These are phyloP conservation scores for Pythium utonaiense DNA, from an alignment of 352 stramenopile species.

Conservation along the genomic window DNA sequence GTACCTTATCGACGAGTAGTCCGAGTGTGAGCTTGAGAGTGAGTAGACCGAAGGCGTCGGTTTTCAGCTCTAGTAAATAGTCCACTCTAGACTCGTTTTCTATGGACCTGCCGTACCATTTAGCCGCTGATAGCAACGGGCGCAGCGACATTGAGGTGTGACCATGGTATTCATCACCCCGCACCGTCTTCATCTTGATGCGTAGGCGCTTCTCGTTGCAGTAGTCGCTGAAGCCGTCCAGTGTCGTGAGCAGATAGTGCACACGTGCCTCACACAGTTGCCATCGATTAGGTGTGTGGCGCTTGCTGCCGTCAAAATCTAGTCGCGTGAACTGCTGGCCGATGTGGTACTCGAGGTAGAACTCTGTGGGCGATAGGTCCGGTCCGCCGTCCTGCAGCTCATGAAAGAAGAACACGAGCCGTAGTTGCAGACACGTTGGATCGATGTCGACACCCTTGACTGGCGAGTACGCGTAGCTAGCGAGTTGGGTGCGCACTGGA, in stretches of 20 bases:
- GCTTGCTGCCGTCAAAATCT: conserved; percentile 75
- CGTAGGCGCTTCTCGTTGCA: conserved; percentile 59
- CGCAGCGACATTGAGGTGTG: conserved; percentile 53
- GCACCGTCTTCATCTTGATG: conserved; percentile 59
- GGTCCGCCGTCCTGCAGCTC: conserved; percentile 72
- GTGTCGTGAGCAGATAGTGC: conserved; percentile 62
- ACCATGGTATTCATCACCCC: conserved; percentile 41
- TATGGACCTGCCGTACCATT: conserved; percentile 54
- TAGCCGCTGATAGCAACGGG: conserved; percentile 47
- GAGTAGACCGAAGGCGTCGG: conserved; percentile 45
- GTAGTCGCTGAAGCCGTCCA: conserved; percentile 68
- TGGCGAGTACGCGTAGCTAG: conserved; percentile 13
- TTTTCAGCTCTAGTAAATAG: conserved; percentile 67
- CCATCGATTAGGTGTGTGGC: conserved; percentile 76
- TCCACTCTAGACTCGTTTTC: conserved; percentile 49
- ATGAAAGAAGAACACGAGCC: conserved; percentile 80
- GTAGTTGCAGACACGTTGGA: conserved; percentile 64
- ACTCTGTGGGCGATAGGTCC: conserved; percentile 50
- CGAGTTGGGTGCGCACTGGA: background rate
- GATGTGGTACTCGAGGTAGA: conserved; percentile 78
- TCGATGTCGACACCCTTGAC: conserved; percentile 51
- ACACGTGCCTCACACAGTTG: conserved; percentile 72
- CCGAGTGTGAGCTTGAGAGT: conserved; percentile 77
- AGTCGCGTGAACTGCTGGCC: conserved; percentile 54
- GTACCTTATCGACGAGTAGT: conserved; percentile 54